phyloP scores from a whole-genome alignment of 345 rosid species.

The Eucalyptus dawsonii region DNA sequence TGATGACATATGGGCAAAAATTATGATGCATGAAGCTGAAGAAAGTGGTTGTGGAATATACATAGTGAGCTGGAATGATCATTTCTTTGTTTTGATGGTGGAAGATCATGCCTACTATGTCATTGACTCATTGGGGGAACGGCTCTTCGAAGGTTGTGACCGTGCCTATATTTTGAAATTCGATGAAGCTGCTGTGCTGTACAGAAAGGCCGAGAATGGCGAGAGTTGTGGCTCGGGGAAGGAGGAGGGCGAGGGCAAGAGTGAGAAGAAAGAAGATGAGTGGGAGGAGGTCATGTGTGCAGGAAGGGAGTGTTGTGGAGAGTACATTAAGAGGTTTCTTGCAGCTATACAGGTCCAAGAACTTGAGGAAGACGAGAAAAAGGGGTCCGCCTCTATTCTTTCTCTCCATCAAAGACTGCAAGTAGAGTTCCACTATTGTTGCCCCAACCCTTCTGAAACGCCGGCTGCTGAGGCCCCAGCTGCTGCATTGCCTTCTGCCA shows the following conservation, averaged over 20 bases:
- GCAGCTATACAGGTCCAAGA: constrained; percentile 43
- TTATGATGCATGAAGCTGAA: not conserved
- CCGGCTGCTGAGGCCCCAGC: not conserved
- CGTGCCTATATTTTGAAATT: constrained; percentile 49
- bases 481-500: not conserved
- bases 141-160: constrained; percentile 50
- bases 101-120: constrained; percentile 22
- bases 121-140: constrained; percentile 50
- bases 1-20: constrained; percentile 38
- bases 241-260: not conserved
- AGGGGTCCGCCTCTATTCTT: constrained; percentile 10
- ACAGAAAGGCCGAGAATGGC: not conserved
- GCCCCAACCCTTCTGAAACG: not conserved
- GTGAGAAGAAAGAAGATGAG: not conserved
- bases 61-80: constrained; percentile 62
- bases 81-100: constrained; percentile 50
- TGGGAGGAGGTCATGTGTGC: not conserved
- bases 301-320: constrained; percentile 33
- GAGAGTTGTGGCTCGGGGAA: not conserved
- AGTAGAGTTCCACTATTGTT: constrained; percentile 39
- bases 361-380: constrained; percentile 36
- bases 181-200: constrained; percentile 24
- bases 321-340: constrained; percentile 53
- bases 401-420: constrained; percentile 43
- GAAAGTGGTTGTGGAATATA: constrained; percentile 1